Base-by-base conservation (phyloP, 805 yeast genomes). In the Kluyveromyces aestuarii region DNA sequence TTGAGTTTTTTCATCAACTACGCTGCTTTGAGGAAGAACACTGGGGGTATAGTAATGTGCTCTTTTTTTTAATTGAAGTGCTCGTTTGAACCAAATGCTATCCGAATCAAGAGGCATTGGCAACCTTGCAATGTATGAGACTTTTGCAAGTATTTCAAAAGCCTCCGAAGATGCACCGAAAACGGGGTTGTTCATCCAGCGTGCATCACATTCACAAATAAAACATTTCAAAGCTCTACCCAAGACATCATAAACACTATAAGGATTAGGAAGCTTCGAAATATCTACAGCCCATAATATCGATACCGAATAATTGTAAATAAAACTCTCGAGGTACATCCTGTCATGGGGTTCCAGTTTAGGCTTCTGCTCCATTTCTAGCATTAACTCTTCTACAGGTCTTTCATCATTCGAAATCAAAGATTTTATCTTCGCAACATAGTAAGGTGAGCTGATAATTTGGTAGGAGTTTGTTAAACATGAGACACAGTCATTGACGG, bases 101-200 rank as follows among this genome's bases (percentile, higher is more conserved):
- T 39, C 44, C 5, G 35, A 47, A 11, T 44, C 42, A 11, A 56
- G 50, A 2, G 60, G 58, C 48, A 56, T 48, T 18, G 47, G 44
- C 17, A 43, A 52, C 25, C 61, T 37, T 18, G 58, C 55, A 11
- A 71, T 51, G 58, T 66, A 70, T 1, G 68, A 61, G 1, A 67
- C 62, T 48, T 70, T 71, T 2, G 71, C 68, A 9, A 64, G 61
- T 6, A 66, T 42, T 48, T 70, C 72, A 50, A 58, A 70, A 0
- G 70, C 53, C 11, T 62, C 69, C 2, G 60, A 53, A 1, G 72
- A 63, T 7, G 72, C 67, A 1, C 75, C 75, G 9, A 68, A 50
- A 0, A 71, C 66, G 0, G 75, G 75, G 49, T 71, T 69, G 48
- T 70, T 71, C 72, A 70, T 68, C 73, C 73, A 71, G n/a, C 56